Base-by-base conservation (phyloP, 2,329 filamentous ascomycete species). In the Hymenoscyphus fructigenus region DNA sequence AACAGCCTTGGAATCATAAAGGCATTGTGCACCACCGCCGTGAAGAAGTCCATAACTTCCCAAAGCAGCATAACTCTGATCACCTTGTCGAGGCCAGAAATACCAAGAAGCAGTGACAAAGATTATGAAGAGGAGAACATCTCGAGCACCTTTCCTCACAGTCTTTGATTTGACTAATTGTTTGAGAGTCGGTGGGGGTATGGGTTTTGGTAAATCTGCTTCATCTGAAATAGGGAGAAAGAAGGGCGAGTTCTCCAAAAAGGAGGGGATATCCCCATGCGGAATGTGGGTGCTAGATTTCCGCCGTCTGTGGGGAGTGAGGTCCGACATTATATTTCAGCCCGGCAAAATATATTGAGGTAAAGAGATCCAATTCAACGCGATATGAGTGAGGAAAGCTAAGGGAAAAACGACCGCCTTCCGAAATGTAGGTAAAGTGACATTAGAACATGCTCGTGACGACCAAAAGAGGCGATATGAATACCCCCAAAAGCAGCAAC, bases 91-190 rank as follows among this genome's bases (percentile, higher is more conserved):
- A 15, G 59, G 59, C 20, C 44, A 61, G 5, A 65, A 60, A 23
- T 44, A 61, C 3, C 53, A 57, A 5, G 62, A 57, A 34, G 61
- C 47, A 5, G 56, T 36, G 61, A 67, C 7, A 7, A 64, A 57
- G 28, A 65, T 50, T 1, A 57, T 36, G 61, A 67, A 10, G 60
- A 69, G n/a, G 50, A 63, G 3, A 41, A 41, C 1, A 15, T 50
- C 57, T 2, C 53, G 20, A 3, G 62, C 68, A 6, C 69, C 65
- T 44, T 74, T 75, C 23, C 76, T 76, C 14, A 76, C 71, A 41
- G 72, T 70, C 62, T 76, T 78, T n/a, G 76, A 78, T 38, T 71
- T 73, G 5, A 79, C 66, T 44, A 79, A 74, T 69, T 79, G 75
- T 10, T 68, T 69, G 26, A 78, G 55, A 56, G 73, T 79, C 20